phyloP scores from a whole-genome alignment of 1,139 yeast genomes.

The Geotrichum europaeum region DNA sequence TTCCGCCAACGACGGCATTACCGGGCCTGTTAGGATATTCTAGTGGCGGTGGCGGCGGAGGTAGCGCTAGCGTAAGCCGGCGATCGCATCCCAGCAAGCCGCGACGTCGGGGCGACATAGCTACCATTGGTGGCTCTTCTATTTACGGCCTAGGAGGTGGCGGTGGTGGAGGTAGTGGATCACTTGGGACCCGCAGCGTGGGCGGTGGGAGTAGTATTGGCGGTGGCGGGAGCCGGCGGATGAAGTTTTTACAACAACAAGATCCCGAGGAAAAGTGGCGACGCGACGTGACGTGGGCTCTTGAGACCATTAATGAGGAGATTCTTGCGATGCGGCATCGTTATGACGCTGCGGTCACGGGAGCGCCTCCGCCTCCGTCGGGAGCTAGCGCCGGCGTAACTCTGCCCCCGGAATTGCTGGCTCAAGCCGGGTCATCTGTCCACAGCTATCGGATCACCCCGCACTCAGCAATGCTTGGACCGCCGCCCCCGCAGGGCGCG shows the following conservation, averaged over 20 bases:
- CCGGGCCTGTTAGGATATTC: conserved; percentile 2
- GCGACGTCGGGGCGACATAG: neutral
- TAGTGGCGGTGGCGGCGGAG: conserved; percentile 1
- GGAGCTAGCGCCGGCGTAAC: neutral
- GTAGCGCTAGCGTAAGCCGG: neutral
- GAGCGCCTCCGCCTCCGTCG: neutral
- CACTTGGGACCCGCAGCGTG: neutral
- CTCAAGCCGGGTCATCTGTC: neutral
- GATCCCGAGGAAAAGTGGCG: conserved; percentile 24
- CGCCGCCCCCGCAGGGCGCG: neutral
- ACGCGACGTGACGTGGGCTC: conserved; percentile 30
- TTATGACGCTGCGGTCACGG: conserved; percentile 12
- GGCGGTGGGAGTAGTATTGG: neutral
- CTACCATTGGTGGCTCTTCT: neutral
- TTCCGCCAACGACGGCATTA: neutral
- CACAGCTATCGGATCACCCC: neutral
- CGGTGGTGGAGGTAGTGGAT: neutral
- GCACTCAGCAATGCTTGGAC: neutral
- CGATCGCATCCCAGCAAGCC: neutral
- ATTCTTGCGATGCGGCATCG: conserved; percentile 26
- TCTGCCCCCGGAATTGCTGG: neutral
- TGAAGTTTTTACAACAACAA: neutral
- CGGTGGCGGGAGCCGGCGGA: neutral
- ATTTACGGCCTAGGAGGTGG: neutral
- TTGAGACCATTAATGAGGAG: conserved; percentile 31